A percentile compares a stretch with the other conserved stretches of the same genome.
Conservation (phyloP, 306 rosid species). For the Spatholobus suberectus region DNA sequence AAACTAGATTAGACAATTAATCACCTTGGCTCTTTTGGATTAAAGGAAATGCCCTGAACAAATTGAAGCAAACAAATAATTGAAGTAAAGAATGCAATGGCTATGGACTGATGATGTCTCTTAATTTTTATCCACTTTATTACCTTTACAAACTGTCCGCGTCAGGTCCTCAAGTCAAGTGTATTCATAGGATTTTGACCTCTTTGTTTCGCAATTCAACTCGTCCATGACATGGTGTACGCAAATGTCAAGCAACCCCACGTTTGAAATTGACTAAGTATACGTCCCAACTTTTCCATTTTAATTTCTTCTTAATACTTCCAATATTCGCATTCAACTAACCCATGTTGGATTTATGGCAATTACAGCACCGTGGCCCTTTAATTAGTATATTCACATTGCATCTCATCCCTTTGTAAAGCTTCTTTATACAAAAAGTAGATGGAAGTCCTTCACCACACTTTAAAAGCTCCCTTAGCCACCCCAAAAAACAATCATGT, state of each 20-base stretch:
- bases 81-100: not conserved
- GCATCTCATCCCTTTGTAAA: constrained; percentile 26
- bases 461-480: constrained; percentile 49
- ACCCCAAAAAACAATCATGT: constrained; percentile 49
- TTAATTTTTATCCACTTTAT: constrained; percentile 17
- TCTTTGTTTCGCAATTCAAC: constrained; percentile 25
- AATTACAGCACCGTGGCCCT: constrained; percentile 14
- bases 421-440: constrained; percentile 46
- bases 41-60: not conserved
- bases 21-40: not conserved
- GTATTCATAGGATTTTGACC: constrained; percentile 42
- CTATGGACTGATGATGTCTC: not conserved
- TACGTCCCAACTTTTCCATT: constrained; percentile 25
- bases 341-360: constrained; percentile 35
- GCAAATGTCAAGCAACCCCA: constrained; percentile 54
- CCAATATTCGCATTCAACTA: constrained; percentile 43
- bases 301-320: constrained; percentile 30
- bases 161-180: constrained; percentile 26
- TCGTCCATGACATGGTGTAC: constrained; percentile 20
- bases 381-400: constrained; percentile 34
- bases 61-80: constrained; percentile 8
- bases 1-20: not conserved
- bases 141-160: constrained; percentile 15
- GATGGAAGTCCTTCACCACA: constrained; percentile 34
- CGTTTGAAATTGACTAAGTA: constrained; percentile 38